Evolutionary conservation across 1,139 yeast species (phyloP), one percentile per base, ranked within the genome.

Genomic region (Hansenula lynferdii): DNA sequence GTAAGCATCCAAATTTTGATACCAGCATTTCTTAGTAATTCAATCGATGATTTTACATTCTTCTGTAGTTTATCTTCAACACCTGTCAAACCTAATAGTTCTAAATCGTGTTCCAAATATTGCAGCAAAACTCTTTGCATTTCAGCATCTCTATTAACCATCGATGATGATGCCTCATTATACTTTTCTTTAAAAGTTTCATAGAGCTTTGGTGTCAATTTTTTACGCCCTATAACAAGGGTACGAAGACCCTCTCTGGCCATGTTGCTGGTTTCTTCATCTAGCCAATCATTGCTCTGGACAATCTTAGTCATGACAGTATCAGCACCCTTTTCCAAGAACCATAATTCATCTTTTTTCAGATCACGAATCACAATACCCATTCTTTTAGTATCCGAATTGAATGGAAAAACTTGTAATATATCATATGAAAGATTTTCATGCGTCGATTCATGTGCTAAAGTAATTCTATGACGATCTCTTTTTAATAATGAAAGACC

Each of bases 1-100:
- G 99, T 94, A 37, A 94, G 69, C 98, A 94, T 94, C 99, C 99
- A 94, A 38, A 94, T 92, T 55, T 87, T 87, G 42, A 94, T 80
- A 2, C 98, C 98, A 0, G 98, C 99, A 64, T 94, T 92, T 51
- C 98, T 72, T 48, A 94, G 70, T 28, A 92, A 69, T 64, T 94
- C 99, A 44, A 94, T 81, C 0, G 97, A 86, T 0, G 95, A 76
- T 59, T 90, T 92, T 41, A 94, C 96, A 57, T 90, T 90, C 38
- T 75, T 75, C 59, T 94, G 99, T 36, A 94, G 70, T 54, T 87
- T 85, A 60, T 94, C 99, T 59, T 94, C 99, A 26, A 94, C 99
- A 42, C 99, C 99, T 0, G 98, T 94, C 38, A 94, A 67, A 0
- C 98, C 99, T 39, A 89, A 65, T 25, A 94, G 69, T 54, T 90